Base-by-base conservation (phyloP, 768 basidiomycete species). In the Tulasnella sp. region DNA sequence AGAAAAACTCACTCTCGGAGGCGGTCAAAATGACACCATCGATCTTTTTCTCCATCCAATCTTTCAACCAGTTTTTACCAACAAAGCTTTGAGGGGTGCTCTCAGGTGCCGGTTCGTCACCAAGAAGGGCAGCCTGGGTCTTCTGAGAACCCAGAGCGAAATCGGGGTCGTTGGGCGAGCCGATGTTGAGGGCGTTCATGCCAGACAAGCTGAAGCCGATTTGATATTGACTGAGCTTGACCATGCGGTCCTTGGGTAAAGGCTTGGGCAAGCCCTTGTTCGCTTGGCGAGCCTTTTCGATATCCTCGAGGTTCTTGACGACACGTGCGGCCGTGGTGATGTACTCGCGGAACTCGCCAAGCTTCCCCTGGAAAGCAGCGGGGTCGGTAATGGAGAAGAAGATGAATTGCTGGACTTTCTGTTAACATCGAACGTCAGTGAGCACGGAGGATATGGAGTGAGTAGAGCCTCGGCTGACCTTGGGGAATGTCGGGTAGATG, bases 361-460 rank as follows among this genome's bases (percentile, higher is more conserved):
- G 76, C 29, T 31, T 39, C n/a, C 3, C 45, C 42, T 49, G 74
- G 70, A 76, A 76, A 17, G 22, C 71, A 4, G 3, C 71, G 37
- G 42, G 34, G 52, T 76, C 36, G 22, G 75, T 17, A 71, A 76
- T 76, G 69, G 34, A n/a, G 42, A 76, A 76, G 76, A 76, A 76
- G 54, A 71, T 31, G 71, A 76, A 76, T 19, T 52, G 52, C 72
- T 74, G 45, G 15, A 34, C 40, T 74, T 74, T 74, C 72, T 74
- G 45, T 14, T 17, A 19, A 37, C 6, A 31, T 8, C 34, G 37
- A 22, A 37, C 22, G 15, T 19, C 68, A 36, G 31, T 9, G 68
- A 12, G 25, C 12, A 19, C 36, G 68, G 17, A 14, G 12, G 71
- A 19, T 22, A 7, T 40, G 38, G 22, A n/a, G 58, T 29, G 25